These are phyloP conservation scores for Fusarium sp. DNA, from an alignment of 2,329 filamentous ascomycete genomes.

Conservation along the genomic window DNA sequence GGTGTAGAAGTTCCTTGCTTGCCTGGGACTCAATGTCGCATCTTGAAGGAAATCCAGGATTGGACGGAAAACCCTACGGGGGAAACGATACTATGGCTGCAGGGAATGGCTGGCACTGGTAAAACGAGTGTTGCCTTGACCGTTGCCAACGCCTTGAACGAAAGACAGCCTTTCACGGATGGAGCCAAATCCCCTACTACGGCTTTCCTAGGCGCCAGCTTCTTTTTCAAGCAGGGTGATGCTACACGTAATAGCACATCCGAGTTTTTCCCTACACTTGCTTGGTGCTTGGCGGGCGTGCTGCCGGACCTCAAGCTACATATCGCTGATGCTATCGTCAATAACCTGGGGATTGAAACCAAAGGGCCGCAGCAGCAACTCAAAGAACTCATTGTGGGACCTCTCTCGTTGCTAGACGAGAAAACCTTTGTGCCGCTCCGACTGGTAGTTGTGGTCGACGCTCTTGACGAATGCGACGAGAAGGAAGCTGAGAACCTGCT, in stretches of 20 bases:
- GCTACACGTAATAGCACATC: constrained; percentile 7
- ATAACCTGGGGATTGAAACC: constrained; percentile 1
- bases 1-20: constrained; percentile 10
- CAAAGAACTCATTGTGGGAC: constrained; percentile 2
- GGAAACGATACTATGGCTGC: constrained; percentile 11
- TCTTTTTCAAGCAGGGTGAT: constrained; percentile 28
- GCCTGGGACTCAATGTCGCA: constrained; percentile 6
- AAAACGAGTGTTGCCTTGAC: constrained; percentile 25
- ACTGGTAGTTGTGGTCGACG: constrained; percentile 17
- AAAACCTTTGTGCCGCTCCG: neutral
- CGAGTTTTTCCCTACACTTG: constrained; percentile 8
- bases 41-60: constrained; percentile 13
- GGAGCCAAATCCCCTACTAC: neutral
- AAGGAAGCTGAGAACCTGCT: constrained; percentile 7
- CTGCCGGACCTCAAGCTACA: neutral
- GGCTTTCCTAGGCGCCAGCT: constrained; percentile 14
- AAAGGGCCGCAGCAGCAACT: constrained; percentile 13
- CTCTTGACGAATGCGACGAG: constrained; percentile 20
- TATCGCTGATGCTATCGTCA: neutral
- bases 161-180: neutral
- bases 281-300: constrained; percentile 1
- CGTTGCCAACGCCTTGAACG: constrained; percentile 14
- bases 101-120: constrained; percentile 27
- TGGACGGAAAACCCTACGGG: constrained; percentile 18
- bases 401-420: neutral